A percentile compares a stretch with the other conserved stretches of the same genome.
phyloP scores from a whole-genome alignment of 148 eudicot species.

The Agrostemma githago region DNA sequence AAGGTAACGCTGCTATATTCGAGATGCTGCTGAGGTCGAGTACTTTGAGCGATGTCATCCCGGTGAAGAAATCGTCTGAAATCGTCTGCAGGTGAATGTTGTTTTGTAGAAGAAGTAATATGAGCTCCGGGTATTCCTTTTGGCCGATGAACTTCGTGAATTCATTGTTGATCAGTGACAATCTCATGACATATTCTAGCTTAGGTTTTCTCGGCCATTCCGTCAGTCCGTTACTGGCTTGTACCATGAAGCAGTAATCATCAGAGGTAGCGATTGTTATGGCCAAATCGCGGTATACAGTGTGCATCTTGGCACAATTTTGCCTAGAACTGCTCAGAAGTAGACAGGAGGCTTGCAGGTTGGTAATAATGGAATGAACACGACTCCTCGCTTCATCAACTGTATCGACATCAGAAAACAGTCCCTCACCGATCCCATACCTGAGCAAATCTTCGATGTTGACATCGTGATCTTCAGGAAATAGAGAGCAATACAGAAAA shows the following conservation, averaged over 20 bases:
- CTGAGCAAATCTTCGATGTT: slow-evolving; percentile 34
- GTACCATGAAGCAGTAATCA: slow-evolving; percentile 29
- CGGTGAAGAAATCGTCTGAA: slow-evolving; percentile 26
- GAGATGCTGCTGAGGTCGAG: slow-evolving; percentile 28
- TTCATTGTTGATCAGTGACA: slow-evolving; percentile 33
- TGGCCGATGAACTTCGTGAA: slow-evolving; percentile 11
- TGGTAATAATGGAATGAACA: slow-evolving; percentile 29
- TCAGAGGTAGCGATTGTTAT: slow-evolving; percentile 34
- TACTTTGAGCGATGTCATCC: slow-evolving; percentile 39
- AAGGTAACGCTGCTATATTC: slow-evolving; percentile 15
- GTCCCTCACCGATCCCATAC: slow-evolving; percentile 33
- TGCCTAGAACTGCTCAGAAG: slow-evolving; percentile 19
- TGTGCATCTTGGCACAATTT: slow-evolving; percentile 39
- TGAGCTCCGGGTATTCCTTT: slow-evolving; percentile 28
- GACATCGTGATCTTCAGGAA: slow-evolving; percentile 44
- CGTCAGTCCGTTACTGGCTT: slow-evolving; percentile 21
- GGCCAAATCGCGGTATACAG: slow-evolving; percentile 42
- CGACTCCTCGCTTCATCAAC: slow-evolving; percentile 35
- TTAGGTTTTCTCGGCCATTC: slow-evolving; percentile 25
- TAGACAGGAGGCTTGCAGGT: slow-evolving; percentile 34
- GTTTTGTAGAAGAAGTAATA: slow-evolving; percentile 27
- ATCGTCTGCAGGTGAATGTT: slow-evolving; percentile 13
- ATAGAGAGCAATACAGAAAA: slow-evolving; percentile 36
- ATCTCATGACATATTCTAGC: slow-evolving; percentile 28
- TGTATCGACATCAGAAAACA: slow-evolving; percentile 31